Evolutionary conservation across 78 protist genomes (phyloP).

Genomic region (Neovahlkampfia damariscottae): DNA sequence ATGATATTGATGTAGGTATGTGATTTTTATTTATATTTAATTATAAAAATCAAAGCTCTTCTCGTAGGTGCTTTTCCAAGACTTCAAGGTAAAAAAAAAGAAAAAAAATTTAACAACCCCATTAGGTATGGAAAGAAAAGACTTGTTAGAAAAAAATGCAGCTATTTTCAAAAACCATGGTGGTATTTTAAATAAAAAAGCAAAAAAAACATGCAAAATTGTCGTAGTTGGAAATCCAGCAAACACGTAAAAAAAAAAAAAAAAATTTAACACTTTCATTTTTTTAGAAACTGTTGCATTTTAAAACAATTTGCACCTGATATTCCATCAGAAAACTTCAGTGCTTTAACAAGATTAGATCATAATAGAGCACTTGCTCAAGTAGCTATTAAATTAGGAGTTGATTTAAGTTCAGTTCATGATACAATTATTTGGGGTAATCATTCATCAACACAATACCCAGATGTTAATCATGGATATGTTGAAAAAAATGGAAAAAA

Average conservation of each 20-base stretch:
- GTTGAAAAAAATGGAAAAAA: neutral
- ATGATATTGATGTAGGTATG: constrained; percentile 32
- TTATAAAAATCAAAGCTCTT: too few relatives aligned
- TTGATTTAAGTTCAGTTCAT: constrained; percentile 19
- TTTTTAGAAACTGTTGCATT: constrained; percentile 62
- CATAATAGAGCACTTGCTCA: constrained; percentile 64
- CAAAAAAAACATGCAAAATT: constrained; percentile 25
- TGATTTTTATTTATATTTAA: too few relatives aligned
- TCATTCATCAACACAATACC: constrained; percentile 56
- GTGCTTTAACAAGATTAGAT: constrained; percentile 87
- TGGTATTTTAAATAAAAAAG: constrained; percentile 44
- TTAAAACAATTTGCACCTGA: constrained; percentile 38
- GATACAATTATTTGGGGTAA: constrained; percentile 89
- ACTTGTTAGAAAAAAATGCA: constrained; percentile 62
- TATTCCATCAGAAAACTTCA: constrained; percentile 38
- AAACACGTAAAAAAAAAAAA: too few relatives aligned
- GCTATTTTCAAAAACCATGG: constrained; percentile 82
- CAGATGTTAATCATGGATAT: neutral
- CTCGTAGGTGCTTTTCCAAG: constrained; percentile 91
- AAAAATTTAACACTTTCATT: too few relatives aligned
- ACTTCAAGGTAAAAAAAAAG: too few relatives aligned
- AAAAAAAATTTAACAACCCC: too few relatives aligned
- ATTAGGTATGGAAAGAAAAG: constrained; percentile 91
- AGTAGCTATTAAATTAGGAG: constrained; percentile 46
- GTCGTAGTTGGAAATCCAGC: constrained; percentile 95